A percentile compares a stretch with the other conserved stretches of the same genome.
These are phyloP conservation scores for Voacanga thouarsii DNA, from an alignment of 257 asterid species.

Conservation along the genomic window DNA sequence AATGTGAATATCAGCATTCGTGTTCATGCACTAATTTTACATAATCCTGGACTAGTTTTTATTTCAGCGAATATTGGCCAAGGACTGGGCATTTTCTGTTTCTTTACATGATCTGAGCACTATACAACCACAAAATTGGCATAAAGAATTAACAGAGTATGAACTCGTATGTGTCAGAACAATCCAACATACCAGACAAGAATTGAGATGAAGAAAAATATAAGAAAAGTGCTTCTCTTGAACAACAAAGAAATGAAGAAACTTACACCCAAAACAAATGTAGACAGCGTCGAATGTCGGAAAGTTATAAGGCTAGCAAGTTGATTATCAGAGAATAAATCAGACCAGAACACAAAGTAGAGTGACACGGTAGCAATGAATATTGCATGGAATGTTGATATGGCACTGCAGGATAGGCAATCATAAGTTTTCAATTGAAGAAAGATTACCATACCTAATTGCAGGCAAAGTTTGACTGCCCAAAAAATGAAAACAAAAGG, in stretches of 20 bases:
- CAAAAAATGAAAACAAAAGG: slow-evolving; percentile 12
- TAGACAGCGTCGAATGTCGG: slow-evolving; percentile 53
- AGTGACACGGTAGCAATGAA: slow-evolving; percentile 51
- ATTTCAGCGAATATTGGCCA: neutral
- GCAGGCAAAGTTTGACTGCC: neutral
- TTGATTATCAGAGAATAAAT: slow-evolving; percentile 40
- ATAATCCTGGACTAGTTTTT: neutral
- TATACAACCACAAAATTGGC: neutral
- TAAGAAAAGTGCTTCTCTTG: neutral
- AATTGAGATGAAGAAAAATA: neutral
- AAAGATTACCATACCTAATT: neutral
- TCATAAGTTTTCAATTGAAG: slow-evolving; percentile 10
- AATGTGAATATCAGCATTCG: neutral
- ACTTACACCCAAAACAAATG: slow-evolving; percentile 69
- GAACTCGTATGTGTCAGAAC: no score
- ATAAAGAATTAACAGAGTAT: neutral
- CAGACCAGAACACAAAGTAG: slow-evolving; percentile 60
- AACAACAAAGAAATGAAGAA: slow-evolving; percentile 1
- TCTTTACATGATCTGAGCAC: neutral
- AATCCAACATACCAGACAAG: neutral
- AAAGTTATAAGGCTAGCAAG: slow-evolving; percentile 42
- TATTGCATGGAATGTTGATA: slow-evolving; percentile 71
- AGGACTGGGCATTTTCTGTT: neutral
- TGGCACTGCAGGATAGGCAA: slow-evolving; percentile 45
- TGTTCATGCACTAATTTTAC: neutral